Evolutionary conservation across 768 basidiomycete species (phyloP), one percentile per base, ranked within the genome.

Genomic region (Boletus coccyginus): DNA sequence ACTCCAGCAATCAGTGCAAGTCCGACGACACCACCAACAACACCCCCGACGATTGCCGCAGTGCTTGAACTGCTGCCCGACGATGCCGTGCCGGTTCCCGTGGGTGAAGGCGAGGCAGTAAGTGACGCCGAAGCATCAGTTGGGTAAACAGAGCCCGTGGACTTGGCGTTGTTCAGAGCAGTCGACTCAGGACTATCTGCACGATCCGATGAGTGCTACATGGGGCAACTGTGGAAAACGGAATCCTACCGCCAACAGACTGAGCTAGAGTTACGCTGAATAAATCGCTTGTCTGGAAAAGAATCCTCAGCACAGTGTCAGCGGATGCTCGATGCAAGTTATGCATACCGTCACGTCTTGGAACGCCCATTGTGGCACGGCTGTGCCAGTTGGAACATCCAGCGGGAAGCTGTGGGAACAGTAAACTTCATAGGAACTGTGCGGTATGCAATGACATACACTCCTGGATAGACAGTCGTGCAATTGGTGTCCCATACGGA

Each of bases 281-380:
- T 19, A 45, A 57, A 48, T 75, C 69, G 43, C 61, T 67, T n/a
- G 62, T 52, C 76, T 80, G 49, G 10, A 36, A 52, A 53, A 21
- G 33, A 36, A 43, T 2, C 6, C n/a, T 60, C 36, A 64, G 38
- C 8, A 59, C 9, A 58, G 33, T 50, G 14, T 36, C 16, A 17
- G n/a, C n/a, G 27, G 10, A 57, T 13, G 12, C 7, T 2, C 0
- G 8, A 36, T 19, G 14, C 11, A 27, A 35, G 41, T 59, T 66
- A 42, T 38, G 41, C 79, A 43, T 63, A 79, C 78, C 62, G 74
- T 67, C 24, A 86, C 78, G 53, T 84, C 78, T 35, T 81, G 69
- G 57, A 80, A 88, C 13, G 85, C 85, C 86, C 86, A 88, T 13
- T 77, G 77, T 10, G 85, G 86, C 19, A 87, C 75, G 13, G 73